Base-by-base conservation (phyloP, 2,329 filamentous ascomycete species). In the Ophiobolus disseminans region DNA sequence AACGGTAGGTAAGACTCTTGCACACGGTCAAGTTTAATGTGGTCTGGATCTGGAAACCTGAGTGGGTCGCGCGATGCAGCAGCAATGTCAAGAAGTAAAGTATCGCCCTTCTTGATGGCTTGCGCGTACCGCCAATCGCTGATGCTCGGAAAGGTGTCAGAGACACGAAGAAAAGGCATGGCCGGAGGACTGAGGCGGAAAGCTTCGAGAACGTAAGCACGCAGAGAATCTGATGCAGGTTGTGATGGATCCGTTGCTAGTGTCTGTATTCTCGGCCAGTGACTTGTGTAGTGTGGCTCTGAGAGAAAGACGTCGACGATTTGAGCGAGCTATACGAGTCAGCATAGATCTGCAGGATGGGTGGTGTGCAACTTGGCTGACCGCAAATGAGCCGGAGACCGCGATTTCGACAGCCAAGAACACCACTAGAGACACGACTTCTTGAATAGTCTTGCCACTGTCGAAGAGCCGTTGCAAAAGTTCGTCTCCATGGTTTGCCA, bases 251-350 rank as follows among this genome's bases (percentile, higher is more conserved):
- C 39, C 1, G 19, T 19, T 4, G 49, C 45, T 4, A 53, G 31
- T 14, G 39, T 38, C 10, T 48, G 46, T 21, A 55, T 55, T 4
- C 16, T 25, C 5, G 54, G 35, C 54, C 54, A 57, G 42, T 54
- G 45, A 20, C 19, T 23, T 8, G 39, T 40, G 47, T 45, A 41
- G 14, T 53, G 43, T 1, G 45, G 41, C 19, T 57, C 50, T 14
- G 48, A 40, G 20, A 57, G 45, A 35, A 48, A 49, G 16, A 54
- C 23, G 34, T 57, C 47, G 20, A 54, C 17, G 13, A 57, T 44
- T 40, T 51, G 50, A 20, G 50, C 40, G 16, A 53, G 47, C 40
- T 47, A 20, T 9, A 37, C 35, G 11, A 20, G 32, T 44, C 30
- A 13, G 19, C n/a, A 11, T 9, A 21, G 14, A 3, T 5, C 25